Evolutionary conservation across 495 filamentous ascomycete genomes (phyloP).

Genomic region (Aspergillus cavernicola): DNA sequence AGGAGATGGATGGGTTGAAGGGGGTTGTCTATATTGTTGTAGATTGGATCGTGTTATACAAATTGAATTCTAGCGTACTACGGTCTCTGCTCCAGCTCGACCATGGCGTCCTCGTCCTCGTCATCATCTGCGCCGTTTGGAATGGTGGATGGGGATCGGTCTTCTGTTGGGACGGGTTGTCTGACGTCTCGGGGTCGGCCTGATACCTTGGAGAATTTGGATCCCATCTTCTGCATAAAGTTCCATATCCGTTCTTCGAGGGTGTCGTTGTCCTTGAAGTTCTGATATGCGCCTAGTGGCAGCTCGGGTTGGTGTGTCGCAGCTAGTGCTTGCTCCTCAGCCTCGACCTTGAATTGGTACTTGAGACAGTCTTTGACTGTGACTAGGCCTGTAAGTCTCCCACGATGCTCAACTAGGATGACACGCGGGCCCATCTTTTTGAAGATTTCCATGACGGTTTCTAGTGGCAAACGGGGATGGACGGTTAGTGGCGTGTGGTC

Average conservation of each 20-base stretch:
- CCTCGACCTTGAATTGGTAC: constrained; percentile 96
- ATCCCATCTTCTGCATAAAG: constrained; percentile 53
- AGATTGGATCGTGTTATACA: constrained; percentile 5
- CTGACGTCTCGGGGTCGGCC: constrained; percentile 21
- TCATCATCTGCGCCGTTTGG: constrained; percentile 49
- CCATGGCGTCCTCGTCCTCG: constrained; percentile 56
- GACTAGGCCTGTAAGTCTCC: constrained; percentile 76
- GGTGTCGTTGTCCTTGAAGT: constrained; percentile 21
- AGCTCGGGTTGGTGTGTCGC: constrained; percentile 45
- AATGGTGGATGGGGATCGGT: background rate
- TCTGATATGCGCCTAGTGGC: constrained; percentile 31
- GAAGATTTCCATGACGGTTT: constrained; percentile 98
- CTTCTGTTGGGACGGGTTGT: constrained; percentile 2
- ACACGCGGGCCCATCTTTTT: constrained; percentile 96
- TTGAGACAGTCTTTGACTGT: constrained; percentile 97
- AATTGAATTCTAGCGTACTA: too few relatives aligned
- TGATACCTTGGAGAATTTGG: constrained; percentile 48
- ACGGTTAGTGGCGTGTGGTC: constrained; percentile 88
- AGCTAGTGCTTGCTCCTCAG: constrained; percentile 67
- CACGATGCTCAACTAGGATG: constrained; percentile 87
- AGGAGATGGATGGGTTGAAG: too few relatives aligned
- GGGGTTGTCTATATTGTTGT: constrained; percentile 5
- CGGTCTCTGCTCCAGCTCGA: constrained; percentile 58
- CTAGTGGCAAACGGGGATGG: constrained; percentile 86
- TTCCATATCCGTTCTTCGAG: constrained; percentile 68